Conservation (phyloP, 257 asterid species). For the Nicotiana attenuata region DNA sequence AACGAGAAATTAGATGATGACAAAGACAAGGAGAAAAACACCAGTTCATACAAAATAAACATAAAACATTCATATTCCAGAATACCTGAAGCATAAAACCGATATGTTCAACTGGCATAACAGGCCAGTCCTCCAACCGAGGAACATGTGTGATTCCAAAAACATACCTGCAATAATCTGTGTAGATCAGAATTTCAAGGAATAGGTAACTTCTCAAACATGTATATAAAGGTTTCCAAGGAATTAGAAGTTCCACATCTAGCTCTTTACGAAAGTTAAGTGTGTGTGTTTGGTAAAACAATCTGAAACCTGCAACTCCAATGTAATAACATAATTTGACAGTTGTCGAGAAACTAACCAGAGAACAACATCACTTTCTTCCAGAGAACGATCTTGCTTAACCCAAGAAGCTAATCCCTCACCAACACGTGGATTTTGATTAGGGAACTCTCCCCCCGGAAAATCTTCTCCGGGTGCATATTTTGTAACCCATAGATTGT, state of each 20-base stretch:
- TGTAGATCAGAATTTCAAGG: neutral
- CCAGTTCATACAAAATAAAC: neutral
- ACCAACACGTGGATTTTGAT: conserved; percentile 95
- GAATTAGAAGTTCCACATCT: conserved; percentile 1
- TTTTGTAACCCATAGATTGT: conserved; percentile 92
- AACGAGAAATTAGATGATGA: neutral
- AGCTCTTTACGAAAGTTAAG: neutral
- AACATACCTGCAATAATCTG: conserved; percentile 55
- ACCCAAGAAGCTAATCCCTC: conserved; percentile 98
- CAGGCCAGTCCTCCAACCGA: conserved; percentile 97
- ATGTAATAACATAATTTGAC: neutral
- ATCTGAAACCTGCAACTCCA: neutral
- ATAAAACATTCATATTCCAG: neutral
- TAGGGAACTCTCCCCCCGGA: conserved; percentile 98
- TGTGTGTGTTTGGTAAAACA: neutral
- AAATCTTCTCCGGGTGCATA: conserved; percentile 86
- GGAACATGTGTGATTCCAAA: conserved; percentile 97
- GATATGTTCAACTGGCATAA: conserved; percentile 90
- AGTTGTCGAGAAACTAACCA: conserved; percentile 46
- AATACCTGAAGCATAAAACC: conserved; percentile 90
- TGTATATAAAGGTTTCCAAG: neutral
- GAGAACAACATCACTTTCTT: conserved; percentile 84
- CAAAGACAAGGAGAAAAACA: neutral
- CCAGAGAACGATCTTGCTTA: conserved; percentile 73
- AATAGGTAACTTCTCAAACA: neutral